Conservation (phyloP, 768 basidiomycete species). For the Neoboletus brunneissimus region DNA sequence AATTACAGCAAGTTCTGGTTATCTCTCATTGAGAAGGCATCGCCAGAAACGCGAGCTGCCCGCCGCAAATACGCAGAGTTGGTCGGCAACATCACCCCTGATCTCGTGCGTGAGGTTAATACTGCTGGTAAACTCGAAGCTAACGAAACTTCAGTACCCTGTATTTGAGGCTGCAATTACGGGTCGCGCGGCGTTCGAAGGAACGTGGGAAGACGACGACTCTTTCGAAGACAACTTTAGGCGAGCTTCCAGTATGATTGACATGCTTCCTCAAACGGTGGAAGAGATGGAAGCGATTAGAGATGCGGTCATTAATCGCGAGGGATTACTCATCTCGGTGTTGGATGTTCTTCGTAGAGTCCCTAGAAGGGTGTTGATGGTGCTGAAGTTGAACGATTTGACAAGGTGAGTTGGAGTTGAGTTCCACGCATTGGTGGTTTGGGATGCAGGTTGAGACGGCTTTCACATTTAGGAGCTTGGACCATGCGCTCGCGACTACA, state of each 20-base stretch:
- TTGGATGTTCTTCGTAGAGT: conserved; percentile 85
- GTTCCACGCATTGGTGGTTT: neutral
- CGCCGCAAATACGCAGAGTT: conserved; percentile 84
- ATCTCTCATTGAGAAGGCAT: conserved; percentile 73
- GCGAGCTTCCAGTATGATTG: conserved; percentile 75
- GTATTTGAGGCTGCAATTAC: conserved; percentile 95
- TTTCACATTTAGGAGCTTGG: conserved; percentile 58
- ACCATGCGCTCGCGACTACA: conserved; percentile 84
- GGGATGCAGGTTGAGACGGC: neutral
- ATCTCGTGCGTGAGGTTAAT: conserved; percentile 54
- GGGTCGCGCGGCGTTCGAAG: conserved; percentile 70
- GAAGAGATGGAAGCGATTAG: conserved; percentile 81
- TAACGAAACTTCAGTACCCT: conserved; percentile 60
- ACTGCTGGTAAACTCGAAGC: neutral
- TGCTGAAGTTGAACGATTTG: conserved; percentile 82
- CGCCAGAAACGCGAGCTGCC: conserved; percentile 59
- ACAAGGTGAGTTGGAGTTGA: conserved; percentile 49
- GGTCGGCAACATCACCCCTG: conserved; percentile 87
- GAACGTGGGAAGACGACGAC: conserved; percentile 46
- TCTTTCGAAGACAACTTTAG: conserved; percentile 37
- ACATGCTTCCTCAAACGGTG: conserved; percentile 66
- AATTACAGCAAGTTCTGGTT: conserved; percentile 91
- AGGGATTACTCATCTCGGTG: conserved; percentile 80
- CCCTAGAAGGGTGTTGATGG: conserved; percentile 81
- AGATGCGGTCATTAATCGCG: conserved; percentile 74